phyloP scores from a whole-genome alignment of 2,329 filamentous ascomycete species.

The Xylaria sp. region DNA sequence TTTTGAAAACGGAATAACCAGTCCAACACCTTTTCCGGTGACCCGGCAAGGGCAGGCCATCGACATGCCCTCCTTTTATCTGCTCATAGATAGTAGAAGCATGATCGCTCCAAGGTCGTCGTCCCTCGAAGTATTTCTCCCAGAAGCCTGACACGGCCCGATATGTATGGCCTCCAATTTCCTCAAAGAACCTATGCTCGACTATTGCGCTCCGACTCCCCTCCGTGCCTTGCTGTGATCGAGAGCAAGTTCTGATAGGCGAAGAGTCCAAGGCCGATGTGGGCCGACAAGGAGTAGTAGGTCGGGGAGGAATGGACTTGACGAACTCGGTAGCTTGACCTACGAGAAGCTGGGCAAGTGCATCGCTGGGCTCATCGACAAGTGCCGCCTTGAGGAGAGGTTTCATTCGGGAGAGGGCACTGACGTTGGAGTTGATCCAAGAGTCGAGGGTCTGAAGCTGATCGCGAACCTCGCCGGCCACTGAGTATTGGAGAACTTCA shows the following conservation, averaged over 20 bases:
- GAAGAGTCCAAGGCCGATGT: neutral
- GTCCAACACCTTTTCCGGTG: neutral
- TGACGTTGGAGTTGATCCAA: neutral
- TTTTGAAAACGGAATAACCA: slow-evolving; percentile 3
- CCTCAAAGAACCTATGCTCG: slow-evolving; percentile 3
- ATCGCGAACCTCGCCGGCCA: neutral
- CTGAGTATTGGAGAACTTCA: neutral
- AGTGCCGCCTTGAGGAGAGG: neutral
- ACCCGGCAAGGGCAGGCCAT: neutral
- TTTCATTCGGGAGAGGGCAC: neutral
- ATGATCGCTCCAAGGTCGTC: slow-evolving; percentile 1
- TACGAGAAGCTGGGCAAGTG: neutral
- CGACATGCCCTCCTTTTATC: neutral
- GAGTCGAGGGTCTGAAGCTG: neutral
- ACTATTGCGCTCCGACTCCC: neutral
- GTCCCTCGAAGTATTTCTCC: slow-evolving; percentile 10
- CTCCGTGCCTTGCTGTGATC: neutral
- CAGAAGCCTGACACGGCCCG: slow-evolving; percentile 6
- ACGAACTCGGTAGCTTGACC: neutral
- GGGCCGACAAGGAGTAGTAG: neutral
- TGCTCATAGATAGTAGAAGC: neutral
- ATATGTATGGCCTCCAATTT: slow-evolving; percentile 8
- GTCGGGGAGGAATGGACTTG: neutral
- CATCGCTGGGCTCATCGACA: neutral
- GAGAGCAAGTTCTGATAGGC: neutral